phyloP scores from a whole-genome alignment of 1,284 basidiomycete genomes.

The Rhodotorula sp. region DNA sequence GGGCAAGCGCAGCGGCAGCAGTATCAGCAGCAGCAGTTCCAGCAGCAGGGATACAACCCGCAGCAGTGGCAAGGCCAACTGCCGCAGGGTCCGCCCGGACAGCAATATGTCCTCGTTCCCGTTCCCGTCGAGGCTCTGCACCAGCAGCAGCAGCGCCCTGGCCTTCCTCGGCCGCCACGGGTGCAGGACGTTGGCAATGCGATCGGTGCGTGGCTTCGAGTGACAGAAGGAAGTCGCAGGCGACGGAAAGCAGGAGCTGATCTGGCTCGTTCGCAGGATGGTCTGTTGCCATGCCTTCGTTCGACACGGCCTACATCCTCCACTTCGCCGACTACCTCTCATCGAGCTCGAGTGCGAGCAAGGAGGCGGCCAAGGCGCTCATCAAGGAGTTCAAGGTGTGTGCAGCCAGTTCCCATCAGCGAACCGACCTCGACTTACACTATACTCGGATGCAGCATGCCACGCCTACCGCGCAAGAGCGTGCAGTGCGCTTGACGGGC shows the following conservation, averaged over 20 bases:
- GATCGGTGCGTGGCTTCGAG: slow-evolving; percentile 20
- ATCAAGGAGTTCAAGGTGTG: slow-evolving; percentile 40
- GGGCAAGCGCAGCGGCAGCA: not conserved
- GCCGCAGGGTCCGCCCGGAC: slow-evolving; percentile 2
- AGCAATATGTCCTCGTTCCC: not conserved
- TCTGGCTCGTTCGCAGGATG: slow-evolving; percentile 20
- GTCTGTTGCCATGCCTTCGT: slow-evolving; percentile 25
- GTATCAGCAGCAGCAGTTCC: not conserved
- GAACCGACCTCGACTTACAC: not conserved
- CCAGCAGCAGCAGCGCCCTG: not conserved
- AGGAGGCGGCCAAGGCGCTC: slow-evolving; percentile 33
- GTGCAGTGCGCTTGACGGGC: slow-evolving; percentile 34
- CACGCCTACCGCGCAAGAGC: slow-evolving; percentile 35
- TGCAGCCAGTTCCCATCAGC: too few relatives aligned
- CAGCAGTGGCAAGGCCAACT: not conserved
- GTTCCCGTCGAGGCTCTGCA: not conserved
- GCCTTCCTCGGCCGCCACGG: slow-evolving; percentile 19
- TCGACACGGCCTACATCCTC: slow-evolving; percentile 37
- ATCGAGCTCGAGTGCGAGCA: slow-evolving; percentile 3
- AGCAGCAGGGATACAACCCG: not conserved
- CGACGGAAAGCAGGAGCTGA: not conserved
- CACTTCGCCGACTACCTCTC: slow-evolving; percentile 26
- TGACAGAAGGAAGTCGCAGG: too few relatives aligned
- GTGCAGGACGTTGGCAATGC: slow-evolving; percentile 32
- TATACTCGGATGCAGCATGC: slow-evolving; percentile 28